phyloP scores from a whole-genome alignment of 352 stramenopile genomes.

The Pythium vanterpoolii region DNA sequence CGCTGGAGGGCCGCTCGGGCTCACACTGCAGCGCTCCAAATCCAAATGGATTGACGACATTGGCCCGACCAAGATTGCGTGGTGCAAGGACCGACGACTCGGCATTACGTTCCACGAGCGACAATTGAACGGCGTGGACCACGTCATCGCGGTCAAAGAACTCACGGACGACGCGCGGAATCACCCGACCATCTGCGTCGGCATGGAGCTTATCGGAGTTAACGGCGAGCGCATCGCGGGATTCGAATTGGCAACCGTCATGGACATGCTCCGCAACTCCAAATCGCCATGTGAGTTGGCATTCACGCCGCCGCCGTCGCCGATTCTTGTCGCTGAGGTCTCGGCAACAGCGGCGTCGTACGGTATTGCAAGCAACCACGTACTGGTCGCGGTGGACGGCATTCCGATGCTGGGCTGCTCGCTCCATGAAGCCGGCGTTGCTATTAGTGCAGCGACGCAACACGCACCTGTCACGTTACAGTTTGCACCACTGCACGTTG shows the following conservation, averaged over 20 bases:
- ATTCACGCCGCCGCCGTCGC: conserved; percentile 44
- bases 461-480: conserved; percentile 24
- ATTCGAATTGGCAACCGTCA: conserved; percentile 36
- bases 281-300: conserved; percentile 41
- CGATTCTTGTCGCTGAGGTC: conserved; percentile 40
- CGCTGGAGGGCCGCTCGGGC: conserved; percentile 30
- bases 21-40: conserved; percentile 42
- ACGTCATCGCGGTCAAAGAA: conserved; percentile 43
- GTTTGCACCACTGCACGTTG: conserved; percentile 23
- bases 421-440: conserved; percentile 30
- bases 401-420: conserved; percentile 33
- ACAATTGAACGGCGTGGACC: conserved; percentile 12
- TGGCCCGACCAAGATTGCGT: conserved; percentile 33
- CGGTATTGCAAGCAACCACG: conserved; percentile 35
- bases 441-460: conserved; percentile 26
- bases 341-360: conserved; percentile 17
- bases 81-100: conserved; percentile 41
- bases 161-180: conserved; percentile 16
- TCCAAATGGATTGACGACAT: conserved; percentile 30
- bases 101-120: conserved; percentile 49
- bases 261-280: conserved; percentile 32
- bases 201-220: conserved; percentile 44
- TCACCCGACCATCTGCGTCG: conserved; percentile 27
- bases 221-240: conserved; percentile 31
- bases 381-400: conserved; percentile 35